phyloP scores from a whole-genome alignment of 1,139 yeast species.

The Debaryomyces psychrophilus region DNA sequence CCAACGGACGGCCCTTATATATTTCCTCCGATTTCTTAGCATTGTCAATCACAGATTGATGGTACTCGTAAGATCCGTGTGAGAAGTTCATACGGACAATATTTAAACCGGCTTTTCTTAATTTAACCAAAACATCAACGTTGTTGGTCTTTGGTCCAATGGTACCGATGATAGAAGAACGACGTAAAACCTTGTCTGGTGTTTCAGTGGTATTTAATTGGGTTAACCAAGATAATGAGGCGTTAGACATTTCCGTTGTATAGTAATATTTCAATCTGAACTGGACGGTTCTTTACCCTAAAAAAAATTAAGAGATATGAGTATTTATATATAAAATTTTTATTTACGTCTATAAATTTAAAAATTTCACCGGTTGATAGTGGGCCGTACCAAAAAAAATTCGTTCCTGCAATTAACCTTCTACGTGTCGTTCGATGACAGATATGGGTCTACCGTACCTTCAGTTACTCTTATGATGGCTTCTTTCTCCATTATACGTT shows the following conservation, averaged over 20 bases:
- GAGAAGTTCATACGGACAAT: slow-evolving; percentile 99
- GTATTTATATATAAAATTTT: neutral
- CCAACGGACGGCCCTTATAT: slow-evolving; percentile 94
- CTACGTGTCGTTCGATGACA: neutral
- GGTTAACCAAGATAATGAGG: slow-evolving; percentile 72
- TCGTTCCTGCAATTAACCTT: neutral
- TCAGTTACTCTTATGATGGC: neutral
- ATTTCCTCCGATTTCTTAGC: slow-evolving; percentile 91
- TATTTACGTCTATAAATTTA: slow-evolving; percentile 1
- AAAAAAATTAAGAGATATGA: neutral
- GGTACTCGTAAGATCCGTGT: slow-evolving; percentile 97
- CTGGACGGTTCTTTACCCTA: neutral
- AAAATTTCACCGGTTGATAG: slow-evolving; percentile 15
- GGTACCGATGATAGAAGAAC: slow-evolving; percentile 96
- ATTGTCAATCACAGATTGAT: slow-evolving; percentile 93
- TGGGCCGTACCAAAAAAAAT: slow-evolving; percentile 12
- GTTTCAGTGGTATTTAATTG: slow-evolving; percentile 74
- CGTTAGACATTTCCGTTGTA: slow-evolving; percentile 27
- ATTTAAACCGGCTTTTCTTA: slow-evolving; percentile 96
- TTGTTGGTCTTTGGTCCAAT: slow-evolving; percentile 97
- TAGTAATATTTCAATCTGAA: slow-evolving; percentile 1
- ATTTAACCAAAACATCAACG: slow-evolving; percentile 79
- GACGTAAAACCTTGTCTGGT: slow-evolving; percentile 86
- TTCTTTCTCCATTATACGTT: neutral
- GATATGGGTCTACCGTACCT: neutral